Evolutionary conservation across 78 protist species (phyloP), one percentile per base, ranked within the genome.

Genomic region (Speleostelium caveatum): DNA sequence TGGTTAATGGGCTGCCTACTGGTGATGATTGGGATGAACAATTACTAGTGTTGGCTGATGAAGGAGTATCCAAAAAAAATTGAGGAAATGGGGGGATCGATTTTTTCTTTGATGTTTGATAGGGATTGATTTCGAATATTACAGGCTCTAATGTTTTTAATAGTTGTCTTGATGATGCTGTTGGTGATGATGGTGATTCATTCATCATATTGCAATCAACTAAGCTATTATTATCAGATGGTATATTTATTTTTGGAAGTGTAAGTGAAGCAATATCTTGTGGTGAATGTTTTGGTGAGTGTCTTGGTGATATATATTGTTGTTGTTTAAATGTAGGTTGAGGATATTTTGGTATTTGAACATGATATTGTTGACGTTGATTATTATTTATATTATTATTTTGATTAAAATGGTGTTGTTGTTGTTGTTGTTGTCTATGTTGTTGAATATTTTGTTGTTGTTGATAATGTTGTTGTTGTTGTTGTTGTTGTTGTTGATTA

Each of bases 191-290:
- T 49, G 55, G 12, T 8, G 24, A 49, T 16, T 8, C 8, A 12
- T 49, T 49, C 24, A 16, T 49, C 8, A 49, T 49, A 12, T 49
- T 49, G 12, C 55, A 16, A 49, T 16, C 8, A 12, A 49, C 55
- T 16, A 12, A 49, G 55, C 24, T 8, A 12, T 49, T 49, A 49
- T 16, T 16, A 49, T 49, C n/a, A 45, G 6, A 35, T 4, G 78
- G 78, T 30, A 51, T 72, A 72, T 51, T 72, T 8, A 76, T 26
- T 56, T 73, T 53, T 76, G 86, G 86, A 49, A 65, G 21, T 12
- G 49, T 49, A 2, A 75, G 59, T 39, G 45, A 21, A 69, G 0
- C 30, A 32, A 1, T 66, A 24, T 3, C 38, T 38, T 19, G 61
- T 21, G 3, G 19, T 56, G 61, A 22, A 17, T 19, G 30, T 7